A percentile compares a stretch with the other conserved stretches of the same genome.
These are phyloP conservation scores for Rutstroemia sp. DNA, from an alignment of 2,329 filamentous ascomycete species.

Conservation along the genomic window DNA sequence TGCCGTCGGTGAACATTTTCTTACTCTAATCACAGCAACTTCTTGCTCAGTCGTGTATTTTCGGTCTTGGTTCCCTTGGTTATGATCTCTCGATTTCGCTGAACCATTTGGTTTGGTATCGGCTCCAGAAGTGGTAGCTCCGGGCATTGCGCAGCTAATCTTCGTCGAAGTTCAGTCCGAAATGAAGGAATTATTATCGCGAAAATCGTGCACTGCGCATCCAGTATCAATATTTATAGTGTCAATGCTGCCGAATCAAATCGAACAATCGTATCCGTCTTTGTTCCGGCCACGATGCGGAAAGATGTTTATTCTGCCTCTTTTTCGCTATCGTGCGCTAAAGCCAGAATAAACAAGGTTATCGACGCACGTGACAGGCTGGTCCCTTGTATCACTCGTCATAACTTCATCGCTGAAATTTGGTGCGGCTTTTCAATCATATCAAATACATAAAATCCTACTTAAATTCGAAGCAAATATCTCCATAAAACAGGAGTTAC, in stretches of 20 bases:
- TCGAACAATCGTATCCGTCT: neutral
- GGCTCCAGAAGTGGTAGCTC: constrained; percentile 36
- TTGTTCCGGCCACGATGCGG: constrained; percentile 15
- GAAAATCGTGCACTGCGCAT: neutral
- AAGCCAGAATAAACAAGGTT: neutral
- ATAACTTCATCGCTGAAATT: neutral
- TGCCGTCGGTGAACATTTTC: constrained; percentile 72
- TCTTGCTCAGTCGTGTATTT: constrained; percentile 87
- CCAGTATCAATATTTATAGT: neutral
- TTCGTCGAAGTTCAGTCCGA: neutral
- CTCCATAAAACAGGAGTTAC: no score
- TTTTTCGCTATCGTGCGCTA: constrained; percentile 7
- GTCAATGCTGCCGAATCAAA: neutral
- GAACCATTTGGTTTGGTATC: constrained; percentile 30
- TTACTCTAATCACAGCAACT: constrained; percentile 81
- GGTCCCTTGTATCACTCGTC: neutral
- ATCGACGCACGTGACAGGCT: neutral
- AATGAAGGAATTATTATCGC: neutral
- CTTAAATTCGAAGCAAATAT: no score
- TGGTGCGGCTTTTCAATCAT: no score
- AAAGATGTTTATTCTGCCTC: constrained; percentile 1
- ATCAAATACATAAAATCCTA: neutral
- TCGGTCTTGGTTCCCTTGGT: constrained; percentile 52
- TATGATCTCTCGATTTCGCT: constrained; percentile 39
- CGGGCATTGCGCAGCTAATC: constrained; percentile 23